Evolutionary conservation across 2,329 filamentous ascomycete genomes (phyloP).

Genomic region (Xylaria sp.): DNA sequence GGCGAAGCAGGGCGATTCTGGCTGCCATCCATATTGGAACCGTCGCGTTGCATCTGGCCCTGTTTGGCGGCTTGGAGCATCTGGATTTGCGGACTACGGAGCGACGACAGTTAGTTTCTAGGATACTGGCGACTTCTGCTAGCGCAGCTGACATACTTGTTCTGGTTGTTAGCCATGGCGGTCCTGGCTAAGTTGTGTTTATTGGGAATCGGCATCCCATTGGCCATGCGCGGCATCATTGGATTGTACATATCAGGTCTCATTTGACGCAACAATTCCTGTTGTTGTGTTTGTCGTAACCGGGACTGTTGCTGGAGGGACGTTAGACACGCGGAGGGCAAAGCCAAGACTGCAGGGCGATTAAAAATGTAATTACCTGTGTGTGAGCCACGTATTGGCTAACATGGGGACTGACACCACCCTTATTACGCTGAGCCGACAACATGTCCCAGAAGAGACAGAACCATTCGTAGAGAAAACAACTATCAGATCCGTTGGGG

Average conservation of each 20-base stretch:
- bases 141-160: constrained; percentile 64
- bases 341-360: constrained; percentile 21
- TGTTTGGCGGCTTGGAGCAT: constrained; percentile 75
- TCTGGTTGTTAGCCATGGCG: constrained; percentile 81
- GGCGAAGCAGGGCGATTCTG: constrained; percentile 85
- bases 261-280: constrained; percentile 79
- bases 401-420: constrained; percentile 68
- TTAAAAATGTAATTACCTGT: constrained; percentile 68
- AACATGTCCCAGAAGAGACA: constrained; percentile 97
- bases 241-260: constrained; percentile 70
- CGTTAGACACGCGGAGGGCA: constrained; percentile 41
- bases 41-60: constrained; percentile 87
- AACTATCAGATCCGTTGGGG: constrained; percentile 73
- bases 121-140: no score
- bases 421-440: constrained; percentile 78
- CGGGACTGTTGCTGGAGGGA: constrained; percentile 71
- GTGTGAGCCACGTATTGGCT: constrained; percentile 83
- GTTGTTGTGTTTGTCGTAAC: constrained; percentile 78
- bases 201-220: constrained; percentile 64
- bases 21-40: constrained; percentile 86
- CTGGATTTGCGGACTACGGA: constrained; percentile 72
- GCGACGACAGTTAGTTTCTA: constrained; percentile 36
- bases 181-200: constrained; percentile 76
- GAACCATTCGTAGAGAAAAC: constrained; percentile 98
- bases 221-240: constrained; percentile 75